Evolutionary conservation across 176 grass and related monocot species (phyloP), one percentile per base, ranked within the genome.

Genomic region (Elymus sibiricus): DNA sequence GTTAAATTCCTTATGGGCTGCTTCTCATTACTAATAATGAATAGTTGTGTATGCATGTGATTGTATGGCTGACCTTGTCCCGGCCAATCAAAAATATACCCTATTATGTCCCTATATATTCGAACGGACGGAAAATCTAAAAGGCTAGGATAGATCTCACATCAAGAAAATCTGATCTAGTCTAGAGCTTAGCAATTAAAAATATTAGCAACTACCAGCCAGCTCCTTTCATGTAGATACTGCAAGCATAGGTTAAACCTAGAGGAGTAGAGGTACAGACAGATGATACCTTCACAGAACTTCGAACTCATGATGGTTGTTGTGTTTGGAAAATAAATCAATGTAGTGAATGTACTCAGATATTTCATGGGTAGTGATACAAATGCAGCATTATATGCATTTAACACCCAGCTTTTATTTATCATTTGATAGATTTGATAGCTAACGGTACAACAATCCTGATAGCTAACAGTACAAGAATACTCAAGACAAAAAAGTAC

Each of bases 221-320:
- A 44, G 51, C 51, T 68, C 27, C 77, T 63, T 83, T 34, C 26
- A 78, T 70, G 58, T 72, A 72, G 11, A 31, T 62, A 62, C 16
- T 9, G 11, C 16, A 64, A 28, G 46, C 11, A 73, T 19, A 79
- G 27, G 15, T 84, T 84, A 67, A 83, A 62, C 44, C 37, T 31
- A 88, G 80, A n/a, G n/a, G n/a, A n/a, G n/a, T n/a, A n/a, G n/a
- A 69, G 22, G 13, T 51, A 64, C 53, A 84, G 53, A 49, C 66
- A 35, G 22, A 26, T 62, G 22, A 25, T 79, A 39, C 22, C 44
- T 3, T 47, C 16, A 51, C 51, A 78, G 63, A n/a, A 71, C 64
- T 38, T 53, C 42, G 19, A 37, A 74, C 47, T 63, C 56, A 70
- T 39, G 28, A 84, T 35, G 72, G 38, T 60, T 70, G 72, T 11